Base-by-base conservation (phyloP, 2,329 filamentous ascomycete genomes). In the Didymella sp. region DNA sequence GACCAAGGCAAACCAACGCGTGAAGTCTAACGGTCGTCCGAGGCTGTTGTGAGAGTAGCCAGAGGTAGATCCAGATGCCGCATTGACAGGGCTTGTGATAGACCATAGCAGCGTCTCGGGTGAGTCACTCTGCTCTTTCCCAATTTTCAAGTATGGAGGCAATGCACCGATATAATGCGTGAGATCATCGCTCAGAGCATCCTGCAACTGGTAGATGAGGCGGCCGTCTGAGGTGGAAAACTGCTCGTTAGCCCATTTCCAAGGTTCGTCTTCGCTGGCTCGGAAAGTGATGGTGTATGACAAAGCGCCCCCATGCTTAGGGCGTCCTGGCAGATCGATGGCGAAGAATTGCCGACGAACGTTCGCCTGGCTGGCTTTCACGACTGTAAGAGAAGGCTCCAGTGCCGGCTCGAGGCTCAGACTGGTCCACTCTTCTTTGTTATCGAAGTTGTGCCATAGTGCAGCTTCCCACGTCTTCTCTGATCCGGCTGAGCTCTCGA, bases 1-100 rank as follows among this genome's bases (percentile, higher is more conserved):
- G 5, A 96, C 87, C 12, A 96, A 77, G 7, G 91, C 87, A 72
- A 96, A 94, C 87, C 92, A 96, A 65, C 89, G 88, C 70, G 84
- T 83, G 47, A 85, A 76, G 38, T 84, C 83, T 67, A 84, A 88
- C 0, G 90, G 89, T 1, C 78, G 77, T 0, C 91, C 91, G 1
- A 96, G 76, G 2, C 79, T 75, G 27, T 87, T 73, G 44, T 82
- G 78, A 27, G 81, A 83, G 51, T 82, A 81, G 0, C 84, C 80
- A 4, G 91, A 89, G 3, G 80, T 73, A 35, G 85, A 80, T 0
- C 81, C 84, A 19, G 83, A 77, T 0, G 87, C 86, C 4, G 84
- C 78, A 31, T 78, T 73, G 2, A 90, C 82, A 0, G 79, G 75
- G 12, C 83, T 78, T 24, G 84, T 81, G 19, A 93, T 74, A n/a